Percentiles rank a stretch among this genome's conserved stretches.
Evolutionary conservation across 345 rosid species (phyloP).

Genomic region (Noccaea bulbosa): DNA sequence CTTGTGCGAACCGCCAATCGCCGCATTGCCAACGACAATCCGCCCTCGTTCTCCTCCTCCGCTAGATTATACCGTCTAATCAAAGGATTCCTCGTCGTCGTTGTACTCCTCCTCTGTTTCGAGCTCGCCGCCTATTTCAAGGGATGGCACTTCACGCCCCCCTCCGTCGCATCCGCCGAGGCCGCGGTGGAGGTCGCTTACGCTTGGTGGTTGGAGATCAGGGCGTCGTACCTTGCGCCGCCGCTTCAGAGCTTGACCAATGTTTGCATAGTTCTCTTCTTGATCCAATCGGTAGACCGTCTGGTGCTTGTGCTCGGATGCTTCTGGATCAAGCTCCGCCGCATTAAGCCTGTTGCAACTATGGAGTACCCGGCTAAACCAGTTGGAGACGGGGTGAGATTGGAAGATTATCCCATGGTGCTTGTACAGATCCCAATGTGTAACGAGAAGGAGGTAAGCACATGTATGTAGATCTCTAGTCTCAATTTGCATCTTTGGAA

Average conservation of each 20-base stretch:
- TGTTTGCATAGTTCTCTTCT: constrained; percentile 72
- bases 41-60: constrained; percentile 47
- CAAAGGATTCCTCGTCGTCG: constrained; percentile 55
- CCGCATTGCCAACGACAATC: constrained; percentile 53
- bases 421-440: constrained; percentile 73
- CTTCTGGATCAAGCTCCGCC: constrained; percentile 69
- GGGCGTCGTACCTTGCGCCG: constrained; percentile 76
- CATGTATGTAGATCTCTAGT: constrained; percentile 56
- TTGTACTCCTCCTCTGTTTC: constrained; percentile 59
- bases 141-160: constrained; percentile 95
- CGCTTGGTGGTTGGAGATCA: constrained; percentile 71
- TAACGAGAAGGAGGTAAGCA: constrained; percentile 83
- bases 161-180: constrained; percentile 66
- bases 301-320: constrained; percentile 70
- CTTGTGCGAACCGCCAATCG: constrained; percentile 78
- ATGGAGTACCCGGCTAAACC: constrained; percentile 48
- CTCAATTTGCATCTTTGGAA: neutral
- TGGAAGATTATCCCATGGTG: constrained; percentile 80
- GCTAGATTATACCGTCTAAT: constrained; percentile 66
- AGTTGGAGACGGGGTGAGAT: constrained; percentile 41
- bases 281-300: constrained; percentile 87
- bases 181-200: constrained; percentile 57
- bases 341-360: constrained; percentile 61
- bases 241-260: constrained; percentile 74
- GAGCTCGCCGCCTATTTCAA: constrained; percentile 79